Conservation (phyloP, 768 basidiomycete species). For the Asterophora parasitica region DNA sequence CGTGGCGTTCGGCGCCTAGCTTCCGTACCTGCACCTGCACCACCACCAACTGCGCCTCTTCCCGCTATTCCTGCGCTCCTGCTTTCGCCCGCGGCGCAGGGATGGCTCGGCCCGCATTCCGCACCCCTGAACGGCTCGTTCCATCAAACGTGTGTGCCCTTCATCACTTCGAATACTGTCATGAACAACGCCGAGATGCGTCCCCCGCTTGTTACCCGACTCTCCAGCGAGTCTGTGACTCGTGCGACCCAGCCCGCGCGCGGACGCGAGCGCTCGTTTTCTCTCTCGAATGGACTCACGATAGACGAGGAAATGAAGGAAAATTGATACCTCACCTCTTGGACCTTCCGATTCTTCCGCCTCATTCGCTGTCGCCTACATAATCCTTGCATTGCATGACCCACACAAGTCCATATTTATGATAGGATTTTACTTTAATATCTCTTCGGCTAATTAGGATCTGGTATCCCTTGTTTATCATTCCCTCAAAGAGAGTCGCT, state of each 20-base stretch:
- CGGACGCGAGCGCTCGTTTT: constrained; percentile 29
- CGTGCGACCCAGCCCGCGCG: constrained; percentile 8
- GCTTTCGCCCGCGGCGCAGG: constrained; percentile 10
- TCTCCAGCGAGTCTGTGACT: constrained; percentile 4
- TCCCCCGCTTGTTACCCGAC: constrained; percentile 1
- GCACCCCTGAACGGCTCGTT: constrained; percentile 10
- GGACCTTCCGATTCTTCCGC: not conserved
- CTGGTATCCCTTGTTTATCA: not conserved
- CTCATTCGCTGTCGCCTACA: not conserved
- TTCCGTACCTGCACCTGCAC: constrained; percentile 29
- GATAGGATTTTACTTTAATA: too few species aligned
- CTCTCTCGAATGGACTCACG: constrained; percentile 23
- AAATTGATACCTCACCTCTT: constrained; percentile 21
- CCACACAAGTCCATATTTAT: too few species aligned
- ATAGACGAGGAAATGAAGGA: constrained; percentile 42
- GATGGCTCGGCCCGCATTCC: constrained; percentile 7
- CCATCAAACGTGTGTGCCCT: not conserved
- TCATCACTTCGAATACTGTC: not conserved
- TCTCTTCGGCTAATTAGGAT: constrained; percentile 2
- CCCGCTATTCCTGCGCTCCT: constrained; percentile 28
- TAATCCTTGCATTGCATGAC: too few species aligned
- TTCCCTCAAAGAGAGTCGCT: not conserved
- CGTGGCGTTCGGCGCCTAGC: constrained; percentile 32
- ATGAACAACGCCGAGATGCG: not conserved
- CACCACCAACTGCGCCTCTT: constrained; percentile 37